These are phyloP conservation scores for Leccinum fibrillosum DNA, from an alignment of 768 basidiomycete genomes.

Conservation along the genomic window DNA sequence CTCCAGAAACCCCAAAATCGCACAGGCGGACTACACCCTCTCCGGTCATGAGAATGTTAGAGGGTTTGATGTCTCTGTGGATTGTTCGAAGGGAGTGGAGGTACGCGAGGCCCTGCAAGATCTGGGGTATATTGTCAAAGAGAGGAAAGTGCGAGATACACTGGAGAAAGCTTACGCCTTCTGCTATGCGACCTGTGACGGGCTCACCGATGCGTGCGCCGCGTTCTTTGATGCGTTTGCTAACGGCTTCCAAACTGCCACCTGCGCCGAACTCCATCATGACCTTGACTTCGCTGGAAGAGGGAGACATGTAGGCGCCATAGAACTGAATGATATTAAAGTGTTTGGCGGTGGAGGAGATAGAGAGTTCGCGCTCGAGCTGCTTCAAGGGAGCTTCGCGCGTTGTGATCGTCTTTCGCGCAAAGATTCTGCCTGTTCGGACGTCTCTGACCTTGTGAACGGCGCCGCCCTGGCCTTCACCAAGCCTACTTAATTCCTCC, in stretches of 20 bases:
- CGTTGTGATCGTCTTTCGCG: constrained; percentile 92
- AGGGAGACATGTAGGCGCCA: constrained; percentile 87
- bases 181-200: constrained; percentile 88
- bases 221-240: constrained; percentile 76
- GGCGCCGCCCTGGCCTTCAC: constrained; percentile 95
- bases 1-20: constrained; percentile 98
- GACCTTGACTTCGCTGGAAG: constrained; percentile 90
- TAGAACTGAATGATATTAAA: constrained; percentile 89
- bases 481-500: constrained; percentile 74
- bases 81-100: constrained; percentile 90
- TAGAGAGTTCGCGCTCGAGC: constrained; percentile 86
- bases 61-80: constrained; percentile 94
- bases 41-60: constrained; percentile 85
- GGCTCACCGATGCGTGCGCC: constrained; percentile 80
- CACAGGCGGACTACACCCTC: constrained; percentile 89
- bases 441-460: constrained; percentile 91
- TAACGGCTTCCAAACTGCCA: constrained; percentile 85
- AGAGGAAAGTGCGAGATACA: background rate
- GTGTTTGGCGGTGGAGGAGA: constrained; percentile 81
- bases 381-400: constrained; percentile 90
- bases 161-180: constrained; percentile 61
- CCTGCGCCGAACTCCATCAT: constrained; percentile 91
- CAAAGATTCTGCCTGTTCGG: constrained; percentile 77
- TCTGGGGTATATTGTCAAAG: constrained; percentile 38
- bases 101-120: constrained; percentile 90